Conservation (phyloP, 345 rosid genomes). For the Populus deltoides region DNA sequence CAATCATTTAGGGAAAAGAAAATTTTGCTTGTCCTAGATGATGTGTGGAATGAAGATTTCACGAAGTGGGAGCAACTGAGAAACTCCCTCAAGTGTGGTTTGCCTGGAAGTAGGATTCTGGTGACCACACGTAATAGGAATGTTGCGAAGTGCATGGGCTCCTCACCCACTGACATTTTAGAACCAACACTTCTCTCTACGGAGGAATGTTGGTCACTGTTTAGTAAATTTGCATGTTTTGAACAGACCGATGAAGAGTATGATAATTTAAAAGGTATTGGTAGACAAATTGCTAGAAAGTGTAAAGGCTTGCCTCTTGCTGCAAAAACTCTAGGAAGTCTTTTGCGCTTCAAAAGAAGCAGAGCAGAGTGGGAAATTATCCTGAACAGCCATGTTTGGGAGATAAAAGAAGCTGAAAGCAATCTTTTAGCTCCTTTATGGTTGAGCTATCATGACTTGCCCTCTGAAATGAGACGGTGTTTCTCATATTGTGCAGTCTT, state of each 20-base stretch:
- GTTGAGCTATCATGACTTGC: constrained; percentile 16
- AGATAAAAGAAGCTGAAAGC: constrained; percentile 7
- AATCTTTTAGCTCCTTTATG: constrained; percentile 6
- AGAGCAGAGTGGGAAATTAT: constrained; percentile 20
- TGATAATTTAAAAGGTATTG: background rate
- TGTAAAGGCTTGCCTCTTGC: constrained; percentile 13
- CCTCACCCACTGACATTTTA: background rate
- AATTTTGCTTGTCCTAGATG: background rate
- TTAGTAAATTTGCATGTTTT: background rate
- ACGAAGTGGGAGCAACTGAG: background rate
- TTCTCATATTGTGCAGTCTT: constrained; percentile 6
- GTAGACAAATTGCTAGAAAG: background rate
- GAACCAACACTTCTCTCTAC: background rate
- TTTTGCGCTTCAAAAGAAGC: constrained; percentile 3
- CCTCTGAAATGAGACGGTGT: background rate
- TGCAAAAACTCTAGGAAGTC: constrained; percentile 3
- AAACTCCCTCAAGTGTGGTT: background rate
- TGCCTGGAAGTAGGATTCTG: background rate
- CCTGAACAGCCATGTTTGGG: constrained; percentile 14
- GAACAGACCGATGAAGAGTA: background rate
- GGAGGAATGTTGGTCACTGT: background rate
- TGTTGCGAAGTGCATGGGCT: background rate
- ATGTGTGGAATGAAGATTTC: constrained; percentile 3
- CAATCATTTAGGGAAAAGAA: background rate
- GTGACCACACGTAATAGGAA: background rate